Evolutionary conservation across 805 yeast genomes (phyloP), one percentile per base, ranked within the genome.

Genomic region (Cyberlindnera veronae): DNA sequence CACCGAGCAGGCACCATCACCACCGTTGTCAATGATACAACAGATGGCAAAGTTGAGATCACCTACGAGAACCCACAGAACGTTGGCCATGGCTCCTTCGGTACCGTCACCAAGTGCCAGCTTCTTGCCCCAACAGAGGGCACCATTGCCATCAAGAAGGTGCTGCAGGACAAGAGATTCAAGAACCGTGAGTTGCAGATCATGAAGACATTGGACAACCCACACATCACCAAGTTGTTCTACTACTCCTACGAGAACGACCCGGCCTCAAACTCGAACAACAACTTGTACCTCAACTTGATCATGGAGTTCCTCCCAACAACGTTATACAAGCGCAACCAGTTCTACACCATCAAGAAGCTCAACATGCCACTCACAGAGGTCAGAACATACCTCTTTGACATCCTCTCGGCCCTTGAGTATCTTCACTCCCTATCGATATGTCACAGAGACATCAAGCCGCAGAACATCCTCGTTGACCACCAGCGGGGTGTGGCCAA

Each of bases 11-110:
- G 32, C 14, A 6, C 37, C 2, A 21, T 38, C 34, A 42, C 46
- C 13, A 23, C 38, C 17, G 28, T 34, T 3, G 51, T 47, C 19
- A 39, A 36, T 23, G 51, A 47, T 33, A 17, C 36, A n/a, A 13
- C 19, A 5, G 40, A 48, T 38, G 27, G 42, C 40, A 21, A 54
- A 31, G 44, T 64, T 36, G 74, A 76, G 37, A 75, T 91, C 41
- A 77, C 81, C 35, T 88, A 86, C 66, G 83, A 90, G 14, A 88
- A 83, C 54, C 77, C 86, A 29, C 84, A 86, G 51, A 89, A 90
- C 74, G 93, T 91, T 30, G 99, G 99, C n/a, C 95, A 87, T 63
- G 99, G 99, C 10, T 90, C 98, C n/a, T 93, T 93, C 67, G 99
- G 99, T 3, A 90, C 89, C 24, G 99, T 93, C n/a, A 89, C 88